These are phyloP conservation scores for Passiflora organensis DNA, from an alignment of 345 rosid species.

Conservation along the genomic window DNA sequence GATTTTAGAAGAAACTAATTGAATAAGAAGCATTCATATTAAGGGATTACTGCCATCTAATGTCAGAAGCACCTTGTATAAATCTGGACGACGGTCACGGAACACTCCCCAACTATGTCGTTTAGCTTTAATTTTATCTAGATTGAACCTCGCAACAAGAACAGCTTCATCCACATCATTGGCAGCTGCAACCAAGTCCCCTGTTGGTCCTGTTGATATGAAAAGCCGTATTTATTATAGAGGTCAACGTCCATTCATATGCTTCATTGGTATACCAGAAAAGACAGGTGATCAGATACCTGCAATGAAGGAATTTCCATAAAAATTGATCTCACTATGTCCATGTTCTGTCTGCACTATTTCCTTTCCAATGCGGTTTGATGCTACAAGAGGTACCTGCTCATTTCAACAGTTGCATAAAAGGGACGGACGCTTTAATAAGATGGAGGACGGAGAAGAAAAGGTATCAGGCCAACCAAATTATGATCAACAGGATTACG, in stretches of 20 bases:
- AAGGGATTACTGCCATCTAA: slow-evolving; percentile 57
- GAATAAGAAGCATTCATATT: slow-evolving; percentile 5
- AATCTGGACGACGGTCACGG: slow-evolving; percentile 82
- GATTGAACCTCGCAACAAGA: slow-evolving; percentile 77
- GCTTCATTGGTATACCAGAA: not conserved
- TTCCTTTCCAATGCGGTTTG: slow-evolving; percentile 83
- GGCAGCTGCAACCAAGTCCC: slow-evolving; percentile 71
- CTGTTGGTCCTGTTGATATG: slow-evolving; percentile 59
- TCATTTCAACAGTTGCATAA: slow-evolving; percentile 10
- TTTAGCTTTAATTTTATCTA: slow-evolving; percentile 58
- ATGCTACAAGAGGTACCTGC: slow-evolving; percentile 81
- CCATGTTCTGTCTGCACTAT: slow-evolving; percentile 75
- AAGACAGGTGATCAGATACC: slow-evolving; percentile 31
- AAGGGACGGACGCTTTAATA: no score
- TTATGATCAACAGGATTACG: no score
- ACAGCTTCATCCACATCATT: slow-evolving; percentile 71
- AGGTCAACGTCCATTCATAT: slow-evolving; percentile 1
- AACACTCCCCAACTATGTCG: slow-evolving; percentile 90
- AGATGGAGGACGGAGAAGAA: no score
- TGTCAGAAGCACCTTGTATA: slow-evolving; percentile 86
- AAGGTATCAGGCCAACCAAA: no score
- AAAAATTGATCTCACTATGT: slow-evolving; percentile 69
- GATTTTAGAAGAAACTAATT: slow-evolving; percentile 1
- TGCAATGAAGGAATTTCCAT: slow-evolving; percentile 80
- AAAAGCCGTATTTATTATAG: not conserved